Evolutionary conservation across 176 grass and related monocot genomes (phyloP).

Genomic region (Canna indica): DNA sequence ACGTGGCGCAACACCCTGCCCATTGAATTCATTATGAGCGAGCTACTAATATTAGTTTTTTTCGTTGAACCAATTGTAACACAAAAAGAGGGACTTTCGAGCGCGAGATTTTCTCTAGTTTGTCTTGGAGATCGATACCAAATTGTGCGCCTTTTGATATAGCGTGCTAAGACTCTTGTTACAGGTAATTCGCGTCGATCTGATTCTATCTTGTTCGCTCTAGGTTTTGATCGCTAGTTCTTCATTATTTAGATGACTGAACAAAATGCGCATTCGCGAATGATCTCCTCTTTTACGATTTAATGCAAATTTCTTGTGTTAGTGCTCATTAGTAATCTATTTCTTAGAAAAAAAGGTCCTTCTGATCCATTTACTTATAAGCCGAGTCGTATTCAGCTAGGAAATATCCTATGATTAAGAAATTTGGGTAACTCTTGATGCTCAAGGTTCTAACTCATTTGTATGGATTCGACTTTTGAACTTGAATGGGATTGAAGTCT

Average conservation of each 20-base stretch:
- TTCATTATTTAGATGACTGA: neutral
- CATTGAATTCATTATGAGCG: too few relatives aligned
- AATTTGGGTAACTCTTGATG: neutral
- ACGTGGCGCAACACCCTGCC: too few relatives aligned
- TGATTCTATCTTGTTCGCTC: neutral
- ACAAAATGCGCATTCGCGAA: neutral
- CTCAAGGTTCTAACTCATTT: neutral
- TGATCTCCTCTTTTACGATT: neutral
- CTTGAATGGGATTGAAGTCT: neutral
- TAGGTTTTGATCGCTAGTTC: neutral
- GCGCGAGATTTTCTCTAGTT: neutral
- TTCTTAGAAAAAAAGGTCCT: neutral
- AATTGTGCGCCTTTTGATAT: slow-evolving; percentile 7
- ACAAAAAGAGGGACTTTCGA: neutral
- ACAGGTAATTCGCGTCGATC: slow-evolving; percentile 10
- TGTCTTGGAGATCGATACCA: neutral
- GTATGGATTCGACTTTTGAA: too few relatives aligned
- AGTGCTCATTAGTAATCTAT: neutral
- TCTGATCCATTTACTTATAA: neutral
- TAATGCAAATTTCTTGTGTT: too few relatives aligned
- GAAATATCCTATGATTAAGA: neutral
- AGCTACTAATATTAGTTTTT: too few relatives aligned
- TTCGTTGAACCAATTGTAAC: neutral
- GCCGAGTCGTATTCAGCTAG: neutral
- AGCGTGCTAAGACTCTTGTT: slow-evolving; percentile 19